Conservation (phyloP, 768 basidiomycete species). For the Lentinula lateritia region DNA sequence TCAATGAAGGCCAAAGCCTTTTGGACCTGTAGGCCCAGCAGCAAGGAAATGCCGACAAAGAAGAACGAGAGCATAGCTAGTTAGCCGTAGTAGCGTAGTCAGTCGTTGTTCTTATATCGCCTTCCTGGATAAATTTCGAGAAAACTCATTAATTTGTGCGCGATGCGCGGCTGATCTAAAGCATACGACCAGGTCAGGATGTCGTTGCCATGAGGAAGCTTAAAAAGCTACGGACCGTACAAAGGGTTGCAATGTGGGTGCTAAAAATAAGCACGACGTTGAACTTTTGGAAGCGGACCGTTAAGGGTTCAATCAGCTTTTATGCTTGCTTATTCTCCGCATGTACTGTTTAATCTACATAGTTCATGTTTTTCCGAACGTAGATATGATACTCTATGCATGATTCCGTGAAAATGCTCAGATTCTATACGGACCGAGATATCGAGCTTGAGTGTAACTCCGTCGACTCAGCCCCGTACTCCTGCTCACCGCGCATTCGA, state of each 20-base stretch:
- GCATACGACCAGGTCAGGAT: background rate
- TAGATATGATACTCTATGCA: too few species aligned
- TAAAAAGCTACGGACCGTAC: background rate
- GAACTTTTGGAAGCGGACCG: too few species aligned
- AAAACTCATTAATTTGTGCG: background rate
- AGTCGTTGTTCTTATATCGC: background rate
- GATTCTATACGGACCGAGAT: too few species aligned
- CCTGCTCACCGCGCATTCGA: too few species aligned
- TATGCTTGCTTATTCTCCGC: too few species aligned
- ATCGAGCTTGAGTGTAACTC: too few species aligned
- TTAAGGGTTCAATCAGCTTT: too few species aligned
- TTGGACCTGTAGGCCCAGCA: slow-evolving; percentile 1
- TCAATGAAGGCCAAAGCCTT: slow-evolving; percentile 10
- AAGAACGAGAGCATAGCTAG: background rate
- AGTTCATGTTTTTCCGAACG: too few species aligned
- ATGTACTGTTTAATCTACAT: too few species aligned
- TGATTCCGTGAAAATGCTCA: too few species aligned
- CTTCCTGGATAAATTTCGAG: background rate
- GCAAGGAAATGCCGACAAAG: background rate
- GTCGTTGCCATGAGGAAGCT: background rate
- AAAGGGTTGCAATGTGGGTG: background rate
- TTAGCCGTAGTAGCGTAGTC: too few species aligned
- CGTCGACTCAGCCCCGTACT: too few species aligned
- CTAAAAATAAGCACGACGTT: background rate
- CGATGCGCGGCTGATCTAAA: background rate